Evolutionary conservation across 257 asterid species (phyloP).

Genomic region (Paraleonurus japonicus): DNA sequence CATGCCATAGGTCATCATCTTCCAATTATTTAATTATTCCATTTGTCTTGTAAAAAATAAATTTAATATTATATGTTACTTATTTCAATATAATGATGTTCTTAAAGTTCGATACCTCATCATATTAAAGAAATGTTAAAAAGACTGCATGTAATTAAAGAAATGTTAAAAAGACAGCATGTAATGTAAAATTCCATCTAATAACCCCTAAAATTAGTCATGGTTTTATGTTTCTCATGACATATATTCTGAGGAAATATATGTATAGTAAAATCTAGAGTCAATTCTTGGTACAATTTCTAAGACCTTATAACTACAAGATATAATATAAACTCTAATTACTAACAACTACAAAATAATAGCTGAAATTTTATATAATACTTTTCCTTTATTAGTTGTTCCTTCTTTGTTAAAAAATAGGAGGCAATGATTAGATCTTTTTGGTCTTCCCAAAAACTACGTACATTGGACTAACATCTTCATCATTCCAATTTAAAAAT

Average conservation of each 20-base stretch:
- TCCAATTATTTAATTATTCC: conserved; percentile 16
- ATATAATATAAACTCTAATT: too few species aligned
- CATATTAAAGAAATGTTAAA: not conserved
- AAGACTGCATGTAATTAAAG: not conserved
- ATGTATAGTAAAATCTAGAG: not conserved
- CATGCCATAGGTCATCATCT: not conserved
- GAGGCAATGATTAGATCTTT: too few species aligned
- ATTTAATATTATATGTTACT: not conserved
- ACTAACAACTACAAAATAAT: too few species aligned
- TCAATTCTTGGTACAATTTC: too few species aligned
- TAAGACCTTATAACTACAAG: too few species aligned
- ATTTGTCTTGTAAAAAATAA: conserved; percentile 15
- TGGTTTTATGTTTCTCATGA: not conserved
- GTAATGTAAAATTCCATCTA: not conserved
- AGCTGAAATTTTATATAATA: too few species aligned
- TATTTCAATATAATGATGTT: not conserved
- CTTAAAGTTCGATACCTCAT: not conserved
- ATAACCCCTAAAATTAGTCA: not conserved
- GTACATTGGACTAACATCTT: too few species aligned
- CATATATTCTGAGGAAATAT: not conserved
- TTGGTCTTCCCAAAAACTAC: too few species aligned
- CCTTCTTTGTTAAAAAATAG: too few species aligned
- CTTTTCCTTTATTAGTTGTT: too few species aligned
- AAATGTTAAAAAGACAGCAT: too few species aligned
- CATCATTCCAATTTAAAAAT: too few species aligned